Percentiles rank a stretch among this genome's conserved stretches.
phyloP scores from a whole-genome alignment of 2,329 filamentous ascomycete genomes.

The Blumeriella jaapii region DNA sequence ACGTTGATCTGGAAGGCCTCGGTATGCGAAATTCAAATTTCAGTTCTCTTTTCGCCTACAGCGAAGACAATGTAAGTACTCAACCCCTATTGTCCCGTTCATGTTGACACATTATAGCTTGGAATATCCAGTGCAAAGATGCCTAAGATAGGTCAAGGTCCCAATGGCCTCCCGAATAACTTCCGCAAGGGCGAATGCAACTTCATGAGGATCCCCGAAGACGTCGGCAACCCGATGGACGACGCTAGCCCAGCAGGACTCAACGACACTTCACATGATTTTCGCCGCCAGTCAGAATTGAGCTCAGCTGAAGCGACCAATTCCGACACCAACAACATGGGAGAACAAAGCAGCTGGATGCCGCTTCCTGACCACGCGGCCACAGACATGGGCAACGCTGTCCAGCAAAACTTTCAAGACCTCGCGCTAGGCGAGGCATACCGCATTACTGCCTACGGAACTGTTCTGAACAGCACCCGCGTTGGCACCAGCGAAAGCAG shows the following conservation, averaged over 20 bases:
- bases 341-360: slow-evolving; percentile 15
- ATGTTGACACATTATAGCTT: slow-evolving; percentile 17
- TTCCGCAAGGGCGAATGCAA: slow-evolving; percentile 11
- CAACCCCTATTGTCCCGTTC: not conserved
- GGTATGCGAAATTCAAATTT: slow-evolving; percentile 48
- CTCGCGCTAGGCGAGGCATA: slow-evolving; percentile 14
- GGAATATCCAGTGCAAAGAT: slow-evolving; percentile 17
- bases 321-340: slow-evolving; percentile 6
- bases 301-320: slow-evolving; percentile 7
- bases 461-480: slow-evolving; percentile 24
- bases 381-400: slow-evolving; percentile 9
- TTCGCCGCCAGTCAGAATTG: slow-evolving; percentile 6
- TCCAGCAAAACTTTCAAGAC: slow-evolving; percentile 16
- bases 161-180: not conserved
- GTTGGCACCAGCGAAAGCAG: slow-evolving; percentile 34
- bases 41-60: slow-evolving; percentile 39
- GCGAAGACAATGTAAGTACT: slow-evolving; percentile 26
- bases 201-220: slow-evolving; percentile 7
- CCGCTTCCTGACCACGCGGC: slow-evolving; percentile 5
- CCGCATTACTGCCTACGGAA: not conserved
- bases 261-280: not conserved
- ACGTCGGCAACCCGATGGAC: slow-evolving; percentile 5
- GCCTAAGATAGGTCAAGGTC: slow-evolving; percentile 8
- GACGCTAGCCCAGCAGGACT: slow-evolving; percentile 7
- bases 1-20: slow-evolving; percentile 76